Evolutionary conservation across 2,329 filamentous ascomycete species (phyloP).

Genomic region (Blumeriella jaapii): DNA sequence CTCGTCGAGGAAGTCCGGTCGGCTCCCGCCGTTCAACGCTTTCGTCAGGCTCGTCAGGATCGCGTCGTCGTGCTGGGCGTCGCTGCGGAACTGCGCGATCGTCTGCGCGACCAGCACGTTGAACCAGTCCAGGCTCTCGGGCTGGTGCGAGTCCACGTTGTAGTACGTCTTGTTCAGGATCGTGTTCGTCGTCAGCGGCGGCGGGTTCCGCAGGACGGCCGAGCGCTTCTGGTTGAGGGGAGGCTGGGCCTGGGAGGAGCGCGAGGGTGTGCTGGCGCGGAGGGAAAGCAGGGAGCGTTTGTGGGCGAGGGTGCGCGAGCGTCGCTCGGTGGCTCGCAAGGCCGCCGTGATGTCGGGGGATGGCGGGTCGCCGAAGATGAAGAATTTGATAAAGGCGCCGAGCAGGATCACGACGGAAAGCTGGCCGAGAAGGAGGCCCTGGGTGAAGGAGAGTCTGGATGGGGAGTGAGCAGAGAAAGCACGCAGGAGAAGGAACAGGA

Average conservation of each 20-base stretch:
- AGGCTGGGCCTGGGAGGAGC: constrained; percentile 24
- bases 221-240: constrained; percentile 52
- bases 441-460: constrained; percentile 73
- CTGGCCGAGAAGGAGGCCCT: constrained; percentile 87
- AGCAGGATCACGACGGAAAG: constrained; percentile 84
- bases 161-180: constrained; percentile 97
- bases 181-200: constrained; percentile 76
- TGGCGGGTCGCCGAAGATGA: constrained; percentile 93
- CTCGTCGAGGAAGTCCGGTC: constrained; percentile 85
- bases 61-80: constrained; percentile 83
- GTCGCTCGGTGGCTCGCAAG: constrained; percentile 61
- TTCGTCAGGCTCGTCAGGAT: constrained; percentile 78
- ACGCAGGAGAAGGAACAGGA: constrained; percentile 57
- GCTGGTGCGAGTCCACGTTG: constrained; percentile 89
- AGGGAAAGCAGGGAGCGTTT: constrained; percentile 60
- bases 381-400: constrained; percentile 97
- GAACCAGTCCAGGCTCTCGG: constrained; percentile 96
- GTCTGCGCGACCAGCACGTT: constrained; percentile 95
- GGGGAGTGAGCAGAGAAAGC: background rate
- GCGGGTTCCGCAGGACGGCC: constrained; percentile 60
- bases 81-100: constrained; percentile 86
- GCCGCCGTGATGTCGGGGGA: constrained; percentile 71
- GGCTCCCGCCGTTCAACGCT: constrained; percentile 72
- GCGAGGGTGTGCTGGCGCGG: constrained; percentile 30
- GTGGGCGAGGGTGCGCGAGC: constrained; percentile 64